These are phyloP conservation scores for Aegilops sharonensis DNA, from an alignment of 176 grass and related monocot genomes.

Conservation along the genomic window DNA sequence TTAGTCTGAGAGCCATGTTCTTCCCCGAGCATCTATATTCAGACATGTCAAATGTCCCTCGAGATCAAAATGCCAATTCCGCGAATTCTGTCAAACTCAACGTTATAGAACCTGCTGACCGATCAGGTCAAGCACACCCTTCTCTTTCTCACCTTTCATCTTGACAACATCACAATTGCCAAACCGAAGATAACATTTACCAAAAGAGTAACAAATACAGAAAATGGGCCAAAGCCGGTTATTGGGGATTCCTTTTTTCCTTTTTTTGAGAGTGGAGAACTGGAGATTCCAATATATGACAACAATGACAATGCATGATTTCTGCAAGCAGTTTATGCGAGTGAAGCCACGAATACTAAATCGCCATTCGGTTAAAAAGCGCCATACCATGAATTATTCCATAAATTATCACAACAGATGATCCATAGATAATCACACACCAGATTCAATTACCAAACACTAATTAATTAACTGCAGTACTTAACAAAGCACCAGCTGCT, in stretches of 20 bases:
- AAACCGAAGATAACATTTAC: background rate
- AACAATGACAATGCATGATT: background rate
- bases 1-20: background rate
- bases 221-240: background rate
- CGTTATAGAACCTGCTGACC: background rate
- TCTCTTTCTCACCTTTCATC: background rate
- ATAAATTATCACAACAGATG: background rate
- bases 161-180: background rate
- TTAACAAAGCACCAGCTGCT: background rate
- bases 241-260: background rate
- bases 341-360: background rate
- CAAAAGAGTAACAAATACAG: background rate
- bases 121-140: background rate
- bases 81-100: background rate
- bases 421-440: conserved; percentile 22
- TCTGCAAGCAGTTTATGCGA: too few species aligned
- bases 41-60: background rate
- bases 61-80: background rate
- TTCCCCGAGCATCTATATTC: background rate
- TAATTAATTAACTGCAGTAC: conserved; percentile 10
- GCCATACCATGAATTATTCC: background rate
- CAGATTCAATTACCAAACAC: background rate
- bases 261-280: too few species aligned
- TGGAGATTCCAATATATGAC: background rate
- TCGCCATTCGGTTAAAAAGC: background rate